Conservation (phyloP, 164 flowering plant genomes). For the Macadamia tetraphylla region DNA sequence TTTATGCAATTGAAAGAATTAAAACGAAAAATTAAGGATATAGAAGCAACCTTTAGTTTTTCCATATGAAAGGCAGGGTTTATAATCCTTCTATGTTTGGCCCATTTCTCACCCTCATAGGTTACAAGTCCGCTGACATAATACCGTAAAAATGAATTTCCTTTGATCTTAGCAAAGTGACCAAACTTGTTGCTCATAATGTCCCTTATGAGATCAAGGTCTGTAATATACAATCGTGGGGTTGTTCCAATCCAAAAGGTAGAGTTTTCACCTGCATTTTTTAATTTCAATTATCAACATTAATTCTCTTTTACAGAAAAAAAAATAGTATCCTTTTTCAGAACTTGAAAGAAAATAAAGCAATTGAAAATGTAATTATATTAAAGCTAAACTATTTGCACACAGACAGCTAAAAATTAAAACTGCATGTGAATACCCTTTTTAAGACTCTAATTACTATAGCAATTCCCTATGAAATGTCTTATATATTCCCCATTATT, state of each 20-base stretch:
- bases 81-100: not conserved
- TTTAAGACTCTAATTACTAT: too few species aligned
- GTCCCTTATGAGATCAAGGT: conserved; percentile 9
- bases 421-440: too few species aligned
- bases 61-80: not conserved
- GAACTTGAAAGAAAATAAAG: too few species aligned
- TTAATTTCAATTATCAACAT: not conserved
- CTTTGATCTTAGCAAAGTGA: not conserved
- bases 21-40: not conserved
- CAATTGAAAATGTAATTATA: too few species aligned
- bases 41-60: not conserved
- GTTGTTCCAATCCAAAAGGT: conserved; percentile 1
- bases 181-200: conserved; percentile 10
- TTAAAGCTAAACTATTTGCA: too few species aligned
- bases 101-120: not conserved
- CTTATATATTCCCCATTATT: too few species aligned
- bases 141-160: not conserved
- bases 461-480: too few species aligned
- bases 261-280: conserved; percentile 7
- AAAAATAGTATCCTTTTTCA: too few species aligned
- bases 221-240: conserved; percentile 6
- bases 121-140: not conserved
- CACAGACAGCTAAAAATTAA: too few species aligned
- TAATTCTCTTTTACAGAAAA: not conserved
- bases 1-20: too few species aligned